Percentiles rank a stretch among this genome's conserved stretches.
phyloP scores from a whole-genome alignment of 1,139 yeast genomes.

The Taphrina pruni region DNA sequence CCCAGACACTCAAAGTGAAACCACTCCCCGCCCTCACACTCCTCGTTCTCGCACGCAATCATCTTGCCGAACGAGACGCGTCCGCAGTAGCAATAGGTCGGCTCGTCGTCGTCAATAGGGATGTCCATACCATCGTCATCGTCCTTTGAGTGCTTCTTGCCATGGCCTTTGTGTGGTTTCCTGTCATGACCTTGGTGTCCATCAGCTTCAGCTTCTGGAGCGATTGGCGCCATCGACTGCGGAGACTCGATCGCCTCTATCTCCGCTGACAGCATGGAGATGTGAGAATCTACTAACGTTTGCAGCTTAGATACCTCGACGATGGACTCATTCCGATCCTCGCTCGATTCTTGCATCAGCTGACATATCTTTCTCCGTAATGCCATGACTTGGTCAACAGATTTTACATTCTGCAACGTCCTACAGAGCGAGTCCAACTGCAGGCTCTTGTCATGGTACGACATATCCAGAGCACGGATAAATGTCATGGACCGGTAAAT shows the following conservation, averaged over 20 bases:
- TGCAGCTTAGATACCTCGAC: conserved; percentile 34
- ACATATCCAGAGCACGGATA: conserved; percentile 20
- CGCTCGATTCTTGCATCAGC: conserved; percentile 18
- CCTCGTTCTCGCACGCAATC: conserved; percentile 88
- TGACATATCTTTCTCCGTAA: conserved; percentile 9
- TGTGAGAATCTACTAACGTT: conserved; percentile 23
- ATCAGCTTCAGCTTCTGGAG: background rate
- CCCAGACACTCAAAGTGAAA: conserved; percentile 83
- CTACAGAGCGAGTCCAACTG: conserved; percentile 26
- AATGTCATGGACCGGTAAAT: conserved; percentile 29
- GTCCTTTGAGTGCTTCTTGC: background rate
- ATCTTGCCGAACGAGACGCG: conserved; percentile 88
- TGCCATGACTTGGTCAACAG: background rate
- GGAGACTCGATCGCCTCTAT: conserved; percentile 12
- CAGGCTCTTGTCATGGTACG: background rate
- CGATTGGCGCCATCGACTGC: conserved; percentile 1
- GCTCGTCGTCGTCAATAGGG: conserved; percentile 45
- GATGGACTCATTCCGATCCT: conserved; percentile 21
- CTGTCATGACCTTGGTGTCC: background rate
- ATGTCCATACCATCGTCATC: conserved; percentile 25
- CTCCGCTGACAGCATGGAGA: conserved; percentile 6
- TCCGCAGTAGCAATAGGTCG: conserved; percentile 78
- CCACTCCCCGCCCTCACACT: conserved; percentile 80
- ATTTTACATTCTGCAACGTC: background rate
- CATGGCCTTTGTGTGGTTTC: background rate